Conservation (phyloP, 1,139 yeast genomes). For the Sugiyamaella pinicola region DNA sequence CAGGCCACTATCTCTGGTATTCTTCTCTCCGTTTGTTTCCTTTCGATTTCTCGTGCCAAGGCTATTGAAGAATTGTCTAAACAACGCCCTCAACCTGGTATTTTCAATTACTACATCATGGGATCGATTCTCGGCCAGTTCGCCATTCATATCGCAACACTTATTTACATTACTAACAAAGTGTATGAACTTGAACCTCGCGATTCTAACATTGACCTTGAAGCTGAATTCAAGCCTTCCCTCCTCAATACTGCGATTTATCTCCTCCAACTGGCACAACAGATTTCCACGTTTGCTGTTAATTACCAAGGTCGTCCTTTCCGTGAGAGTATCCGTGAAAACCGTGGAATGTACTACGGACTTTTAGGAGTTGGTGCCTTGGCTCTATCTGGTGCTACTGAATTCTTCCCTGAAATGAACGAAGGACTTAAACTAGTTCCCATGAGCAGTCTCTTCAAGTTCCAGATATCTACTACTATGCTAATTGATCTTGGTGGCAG, state of each 20-base stretch:
- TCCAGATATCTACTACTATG: conserved; percentile 72
- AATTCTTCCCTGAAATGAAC: conserved; percentile 90
- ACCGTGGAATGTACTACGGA: conserved; percentile 97
- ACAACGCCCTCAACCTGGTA: conserved; percentile 97
- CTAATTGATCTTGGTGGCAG: conserved; percentile 74
- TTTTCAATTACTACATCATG: conserved; percentile 92
- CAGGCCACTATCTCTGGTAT: conserved; percentile 95
- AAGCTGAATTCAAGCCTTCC: conserved; percentile 85
- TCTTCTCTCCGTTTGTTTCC: conserved; percentile 88
- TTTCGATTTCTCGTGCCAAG: conserved; percentile 91
- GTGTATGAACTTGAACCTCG: conserved; percentile 90
- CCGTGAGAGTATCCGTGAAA: conserved; percentile 85
- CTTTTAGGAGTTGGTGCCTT: conserved; percentile 85
- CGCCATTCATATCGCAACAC: conserved; percentile 83
- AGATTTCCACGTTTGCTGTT: conserved; percentile 96
- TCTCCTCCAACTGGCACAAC: conserved; percentile 90
- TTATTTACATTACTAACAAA: conserved; percentile 79
- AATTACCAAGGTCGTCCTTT: conserved; percentile 98
- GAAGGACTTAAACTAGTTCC: conserved; percentile 90
- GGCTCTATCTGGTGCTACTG: conserved; percentile 91
- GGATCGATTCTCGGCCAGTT: conserved; percentile 97
- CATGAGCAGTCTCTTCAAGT: conserved; percentile 74
- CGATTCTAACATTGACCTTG: conserved; percentile 84
- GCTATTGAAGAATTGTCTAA: conserved; percentile 87
- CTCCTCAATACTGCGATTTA: conserved; percentile 95